A percentile compares a stretch with the other conserved stretches of the same genome.
phyloP scores from a whole-genome alignment of 768 basidiomycete species.

The Suillus americanus region DNA sequence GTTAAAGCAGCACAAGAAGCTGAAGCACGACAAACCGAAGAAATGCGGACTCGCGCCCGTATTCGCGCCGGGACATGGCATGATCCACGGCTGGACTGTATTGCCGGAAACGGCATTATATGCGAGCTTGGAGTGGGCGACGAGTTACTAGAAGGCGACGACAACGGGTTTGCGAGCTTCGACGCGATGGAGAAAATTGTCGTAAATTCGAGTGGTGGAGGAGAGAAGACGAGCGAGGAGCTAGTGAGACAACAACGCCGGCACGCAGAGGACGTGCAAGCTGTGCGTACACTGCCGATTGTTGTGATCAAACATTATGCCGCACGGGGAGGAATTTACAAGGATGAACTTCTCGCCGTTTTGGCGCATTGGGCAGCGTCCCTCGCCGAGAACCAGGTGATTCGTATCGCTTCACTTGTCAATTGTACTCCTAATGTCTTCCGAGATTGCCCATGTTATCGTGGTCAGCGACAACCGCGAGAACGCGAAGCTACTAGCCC shows the following conservation, averaged over 20 bases:
- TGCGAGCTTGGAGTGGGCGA: constrained; percentile 83
- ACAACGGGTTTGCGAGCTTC: constrained; percentile 27
- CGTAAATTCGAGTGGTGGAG: constrained; percentile 9
- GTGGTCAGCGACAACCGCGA: constrained; percentile 89
- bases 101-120: constrained; percentile 87
- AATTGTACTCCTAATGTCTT: background rate
- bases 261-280: constrained; percentile 45
- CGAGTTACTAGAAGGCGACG: constrained; percentile 49
- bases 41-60: constrained; percentile 39
- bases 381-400: constrained; percentile 77
- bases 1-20: constrained; percentile 39
- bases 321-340: constrained; percentile 49
- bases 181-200: constrained; percentile 11
- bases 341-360: constrained; percentile 72
- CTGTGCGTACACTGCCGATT: constrained; percentile 70
- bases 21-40: constrained; percentile 36
- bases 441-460: constrained; percentile 86
- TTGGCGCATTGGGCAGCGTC: constrained; percentile 84
- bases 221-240: constrained; percentile 32
- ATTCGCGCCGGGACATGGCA: constrained; percentile 75
- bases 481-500: constrained; percentile 79
- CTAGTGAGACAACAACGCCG: constrained; percentile 26
- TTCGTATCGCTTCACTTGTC: background rate
- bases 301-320: constrained; percentile 85
- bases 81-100: constrained; percentile 81